Evolutionary conservation across 345 rosid species (phyloP), one percentile per base, ranked within the genome.

Genomic region (Jatropha curcas): DNA sequence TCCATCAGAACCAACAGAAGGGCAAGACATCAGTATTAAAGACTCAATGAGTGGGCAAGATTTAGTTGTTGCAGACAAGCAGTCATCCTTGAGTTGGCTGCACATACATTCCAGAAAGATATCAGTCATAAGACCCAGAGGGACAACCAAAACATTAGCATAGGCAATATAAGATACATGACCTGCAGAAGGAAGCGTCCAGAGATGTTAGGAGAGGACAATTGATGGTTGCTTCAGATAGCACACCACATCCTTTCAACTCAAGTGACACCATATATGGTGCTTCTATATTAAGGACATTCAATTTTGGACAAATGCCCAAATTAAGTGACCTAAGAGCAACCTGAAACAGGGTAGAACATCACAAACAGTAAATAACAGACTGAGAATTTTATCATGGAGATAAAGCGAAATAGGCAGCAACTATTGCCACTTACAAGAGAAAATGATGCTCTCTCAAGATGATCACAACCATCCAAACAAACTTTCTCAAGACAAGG

Each of bases 121-220:
- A 31, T 83, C 77, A 83, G 71, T 8, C 48, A 68, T 4, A 37
- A 19, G 56, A 45, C 10, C 16, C 55, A 22, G 73, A 57, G 59
- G 65, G 19, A 73, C 22, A 37, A 71, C n/a, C 53, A 35, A 63
- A 64, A 60, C 11, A 31, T 8, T 14, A 69, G 28, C 4, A 71
- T 71, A 52, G 72, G 24, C 37, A 71, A 35, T 10, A 30, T 60
- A 68, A 17, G 70, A 7, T 66, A 56, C 60, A 59, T 63, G 62
- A 93, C 99, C 98, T 67, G 94, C 99, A 93, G 82, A 95, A 95
- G 60, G 99, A 95, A 71, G 98, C 94, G 84, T 95, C 98, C 65
- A 95, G 86, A 69, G 99, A 88, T 61, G 88, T 90, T 64, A 95
- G 81, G 35, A 81, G 85, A 62, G 99, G 97, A 74, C 98, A 93